Conservation (phyloP, 2,329 filamentous ascomycete species). For the Waltergamsia citrina region DNA sequence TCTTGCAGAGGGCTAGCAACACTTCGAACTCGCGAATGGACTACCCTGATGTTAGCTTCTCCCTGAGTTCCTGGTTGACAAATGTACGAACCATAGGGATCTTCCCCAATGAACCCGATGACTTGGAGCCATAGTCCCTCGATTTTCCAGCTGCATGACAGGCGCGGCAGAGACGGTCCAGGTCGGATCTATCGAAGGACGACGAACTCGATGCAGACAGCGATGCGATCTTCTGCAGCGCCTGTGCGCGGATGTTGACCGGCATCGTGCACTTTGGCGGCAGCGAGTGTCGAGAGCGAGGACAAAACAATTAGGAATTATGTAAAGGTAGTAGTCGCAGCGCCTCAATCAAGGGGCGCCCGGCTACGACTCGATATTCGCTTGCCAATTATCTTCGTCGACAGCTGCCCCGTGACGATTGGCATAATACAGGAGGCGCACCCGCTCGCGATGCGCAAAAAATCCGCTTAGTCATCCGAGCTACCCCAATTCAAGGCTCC, state of each 20-base stretch:
- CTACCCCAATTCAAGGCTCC: conserved; percentile 39
- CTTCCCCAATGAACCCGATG: conserved; percentile 32
- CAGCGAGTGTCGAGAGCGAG: background rate
- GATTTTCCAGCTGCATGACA: conserved; percentile 36
- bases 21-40: conserved; percentile 87
- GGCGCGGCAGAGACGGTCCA: conserved; percentile 51
- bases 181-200: conserved; percentile 52
- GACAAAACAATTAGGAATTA: background rate
- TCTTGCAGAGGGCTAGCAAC: conserved; percentile 82
- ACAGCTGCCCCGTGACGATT: too few species aligned
- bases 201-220: conserved; percentile 48
- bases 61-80: conserved; percentile 1
- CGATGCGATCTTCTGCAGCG: conserved; percentile 55
- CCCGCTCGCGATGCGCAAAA: background rate
- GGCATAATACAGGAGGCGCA: background rate
- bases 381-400: too few species aligned
- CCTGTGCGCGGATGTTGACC: conserved; percentile 50
- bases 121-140: conserved; percentile 33
- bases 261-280: conserved; percentile 26
- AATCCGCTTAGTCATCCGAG: conserved; percentile 29
- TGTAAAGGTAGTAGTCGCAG: background rate
- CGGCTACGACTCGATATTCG: too few species aligned
- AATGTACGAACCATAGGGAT: conserved; percentile 53
- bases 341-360: too few species aligned
- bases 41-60: conserved; percentile 31